Evolutionary conservation across 345 rosid genomes (phyloP), one percentile per base, ranked within the genome.

Genomic region (Erodium maritimum): DNA sequence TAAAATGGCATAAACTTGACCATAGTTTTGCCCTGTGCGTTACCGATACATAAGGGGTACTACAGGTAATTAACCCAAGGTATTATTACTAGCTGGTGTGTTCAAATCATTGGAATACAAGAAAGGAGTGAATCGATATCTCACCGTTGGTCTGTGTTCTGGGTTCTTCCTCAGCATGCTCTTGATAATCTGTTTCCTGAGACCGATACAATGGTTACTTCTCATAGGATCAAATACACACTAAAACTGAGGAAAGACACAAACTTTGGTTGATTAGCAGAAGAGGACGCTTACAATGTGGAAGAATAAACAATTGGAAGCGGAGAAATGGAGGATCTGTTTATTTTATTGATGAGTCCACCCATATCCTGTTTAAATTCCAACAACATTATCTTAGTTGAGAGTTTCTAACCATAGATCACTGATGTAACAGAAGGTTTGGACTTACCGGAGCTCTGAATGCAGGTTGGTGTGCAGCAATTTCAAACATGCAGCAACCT

Each of bases 401-500:
- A 54, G 4, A 54, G 21, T 21, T 21, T 23, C 23, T n/a, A 19
- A 8, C 4, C 14, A 19, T 19, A 13, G 23, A 12, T 54, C 19
- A 54, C 25, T 3, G 17, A 17, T 12, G 21, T 42, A 29, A 19
- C 54, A 11, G 19, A 46, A 17, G 14, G 21, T 50, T 19, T 14
- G 46, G 52, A 77, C 96, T 71, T 64, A 93, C 99, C 57, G 78
- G 85, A 72, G 99, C 96, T 75, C 88, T 83, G 72, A 93, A 93
- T 14, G 91, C 82, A 16, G 96, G 91, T 55, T 93, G 99, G 65
- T 93, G 96, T 50, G 96, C 87, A 64, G 91, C 91, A 61, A 89
- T 85, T 79, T 93, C 99, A 71, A 86, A 93, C 83, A 89, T 79
- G 71, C 96, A 93, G 73, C 99, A 93, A 68, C 99, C 99, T 93